Evolutionary conservation across 2,329 filamentous ascomycete genomes (phyloP), one percentile per base, ranked within the genome.

Genomic region (Stylonectria norvegica): DNA sequence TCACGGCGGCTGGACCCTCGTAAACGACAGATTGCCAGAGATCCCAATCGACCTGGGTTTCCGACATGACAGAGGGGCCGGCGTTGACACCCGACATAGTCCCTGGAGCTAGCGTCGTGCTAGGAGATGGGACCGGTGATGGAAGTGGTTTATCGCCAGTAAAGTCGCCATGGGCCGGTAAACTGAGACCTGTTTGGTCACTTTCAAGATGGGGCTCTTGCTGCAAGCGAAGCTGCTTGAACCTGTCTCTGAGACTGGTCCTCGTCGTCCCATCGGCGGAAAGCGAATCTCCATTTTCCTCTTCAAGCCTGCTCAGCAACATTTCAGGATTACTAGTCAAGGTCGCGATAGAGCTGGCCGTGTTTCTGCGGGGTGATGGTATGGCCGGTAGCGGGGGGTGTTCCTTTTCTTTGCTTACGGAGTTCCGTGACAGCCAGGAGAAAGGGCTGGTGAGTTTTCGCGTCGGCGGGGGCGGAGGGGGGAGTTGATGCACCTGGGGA

Each of bases 1-100:
- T 86, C 35, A 97, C 86, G 8, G 89, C 91, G 19, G 88, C 81
- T 12, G 90, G 89, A 0, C 93, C 93, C 68, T 96, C 88, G 52
- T 96, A 94, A 22, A 98, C 93, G 4, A 98, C 85, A 17, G 86
- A 81, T 61, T 98, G 91, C 93, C 93, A 98, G 27, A 98, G 70
- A 64, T 98, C 93, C 93, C 93, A 98, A 60, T 98, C 89, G n/a
- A 98, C 93, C 17, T 87, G 83, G 12, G 74, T 72, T 56, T 90
- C 86, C 11, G 70, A 67, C 47, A 83, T 75, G 16, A 82, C 80
- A 3, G 87, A 83, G 7, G 85, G 86, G 1, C 86, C 86, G 16
- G 83, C 81, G 17, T 83, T 83, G 29, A 90, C 80, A 5, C 91
- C 90, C 9, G 88, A 83, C 6, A 85, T 89, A 2, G 90, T 96